phyloP scores from a whole-genome alignment of 345 rosid genomes.

The Rubroshorea leprosula region DNA sequence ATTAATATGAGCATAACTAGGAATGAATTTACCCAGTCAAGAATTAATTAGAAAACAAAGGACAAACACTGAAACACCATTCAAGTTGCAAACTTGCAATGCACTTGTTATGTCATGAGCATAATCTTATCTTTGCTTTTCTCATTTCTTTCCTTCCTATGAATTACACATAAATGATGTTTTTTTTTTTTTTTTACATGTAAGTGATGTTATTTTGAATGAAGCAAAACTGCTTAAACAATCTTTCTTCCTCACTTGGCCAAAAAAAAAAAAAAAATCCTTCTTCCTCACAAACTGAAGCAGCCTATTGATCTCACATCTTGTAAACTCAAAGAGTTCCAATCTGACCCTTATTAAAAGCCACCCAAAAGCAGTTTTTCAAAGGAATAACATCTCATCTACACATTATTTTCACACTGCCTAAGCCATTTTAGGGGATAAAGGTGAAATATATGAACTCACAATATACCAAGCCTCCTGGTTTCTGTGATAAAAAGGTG shows the following conservation, averaged over 20 bases:
- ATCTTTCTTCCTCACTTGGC: no score
- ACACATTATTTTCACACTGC: background rate
- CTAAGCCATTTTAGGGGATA: background rate
- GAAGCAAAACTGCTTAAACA: no score
- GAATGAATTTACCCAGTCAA: background rate
- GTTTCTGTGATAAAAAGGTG: conserved; percentile 59
- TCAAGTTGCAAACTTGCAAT: no score
- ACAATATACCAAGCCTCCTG: conserved; percentile 81
- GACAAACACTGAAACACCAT: background rate
- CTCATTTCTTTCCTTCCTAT: no score
- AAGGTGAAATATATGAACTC: conserved; percentile 24
- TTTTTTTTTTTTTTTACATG: no score
- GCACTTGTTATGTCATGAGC: no score
- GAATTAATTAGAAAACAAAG: background rate
- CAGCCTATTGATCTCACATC: background rate
- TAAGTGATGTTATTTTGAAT: no score
- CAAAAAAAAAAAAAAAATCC: no score
- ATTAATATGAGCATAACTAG: background rate
- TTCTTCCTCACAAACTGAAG: background rate
- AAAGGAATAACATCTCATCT: no score
- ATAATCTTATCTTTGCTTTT: no score
- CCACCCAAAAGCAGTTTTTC: background rate
- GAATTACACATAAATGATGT: no score
- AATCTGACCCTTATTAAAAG: background rate
- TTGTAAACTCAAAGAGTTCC: background rate